Base-by-base conservation (phyloP, 306 rosid genomes). In the Nissolia schottii region DNA sequence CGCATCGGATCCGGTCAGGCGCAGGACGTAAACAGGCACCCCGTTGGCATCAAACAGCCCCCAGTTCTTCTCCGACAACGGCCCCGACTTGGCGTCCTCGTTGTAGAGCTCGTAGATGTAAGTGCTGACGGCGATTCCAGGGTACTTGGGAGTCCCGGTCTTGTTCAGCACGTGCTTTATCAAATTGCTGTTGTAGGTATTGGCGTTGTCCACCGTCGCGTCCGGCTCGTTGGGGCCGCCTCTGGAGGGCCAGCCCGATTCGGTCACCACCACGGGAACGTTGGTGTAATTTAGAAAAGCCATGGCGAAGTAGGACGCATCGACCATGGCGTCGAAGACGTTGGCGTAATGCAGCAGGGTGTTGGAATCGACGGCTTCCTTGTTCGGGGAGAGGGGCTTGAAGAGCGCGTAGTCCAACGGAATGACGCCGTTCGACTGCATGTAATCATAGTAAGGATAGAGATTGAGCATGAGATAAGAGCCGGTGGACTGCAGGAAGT, bases 321-420 rank as follows among this genome's bases (percentile, higher is more conserved):
- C 97, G 14, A 91, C 90, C 85, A 86, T 70, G 8, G 97, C 92
- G 77, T 91, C 97, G 61, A 91, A 91, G 75, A 88, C 97, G 75
- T 88, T 91, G 73, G 95, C 25, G 89, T 91, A 91, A 67, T 87
- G 97, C 22, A 91, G 84, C 67, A 91, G 89, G 0, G 95, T 88
- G 46, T 91, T 91, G 19, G 97, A 85, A 81, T 91, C 97, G 23
- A 91, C 90, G 4, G 97, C 97, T 79, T 91, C 97, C 81, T 91
- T 91, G 82, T 78, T 81, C 3, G 90, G 83, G 59, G 90, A 71
- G 25, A 91, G 92, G 32, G 97, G 79, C 71, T 88, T 84, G 79
- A 88, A 84, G 22, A 91, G 94, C 41, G 97, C 87, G 50, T 91
- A 91, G 41, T 91, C 97, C 62, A 91, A 76, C 3, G 97, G 85